Evolutionary conservation across 257 asterid species (phyloP).

Genomic region (Solanum rostratum): DNA sequence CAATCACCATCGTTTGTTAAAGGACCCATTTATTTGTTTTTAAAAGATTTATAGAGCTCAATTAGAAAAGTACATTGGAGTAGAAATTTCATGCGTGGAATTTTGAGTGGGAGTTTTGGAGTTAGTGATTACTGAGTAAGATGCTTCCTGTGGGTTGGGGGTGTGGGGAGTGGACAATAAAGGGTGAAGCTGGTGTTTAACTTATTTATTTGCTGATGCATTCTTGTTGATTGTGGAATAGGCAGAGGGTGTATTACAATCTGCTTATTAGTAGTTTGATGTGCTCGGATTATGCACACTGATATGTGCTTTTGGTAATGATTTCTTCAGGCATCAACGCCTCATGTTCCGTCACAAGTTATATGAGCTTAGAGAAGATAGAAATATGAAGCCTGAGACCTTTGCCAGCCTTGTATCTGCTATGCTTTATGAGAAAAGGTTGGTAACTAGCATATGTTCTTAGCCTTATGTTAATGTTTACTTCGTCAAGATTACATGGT

Average conservation of each 20-base stretch:
- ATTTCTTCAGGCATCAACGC: conserved; percentile 53
- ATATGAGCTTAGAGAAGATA: conserved; percentile 87
- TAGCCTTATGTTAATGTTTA: neutral
- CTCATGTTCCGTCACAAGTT: conserved; percentile 89
- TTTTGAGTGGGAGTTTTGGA: neutral
- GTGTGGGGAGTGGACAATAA: neutral
- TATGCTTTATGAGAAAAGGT: conserved; percentile 84
- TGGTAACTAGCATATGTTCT: neutral
- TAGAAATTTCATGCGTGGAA: neutral
- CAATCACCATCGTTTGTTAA: neutral
- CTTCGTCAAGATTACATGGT: neutral
- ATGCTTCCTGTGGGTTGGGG: neutral
- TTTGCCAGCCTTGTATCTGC: conserved; percentile 97
- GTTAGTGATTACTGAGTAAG: neutral
- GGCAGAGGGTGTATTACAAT: neutral
- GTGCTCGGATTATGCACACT: neutral
- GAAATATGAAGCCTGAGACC: conserved; percentile 97
- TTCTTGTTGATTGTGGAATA: neutral
- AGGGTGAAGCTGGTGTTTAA: neutral
- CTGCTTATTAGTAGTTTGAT: neutral
- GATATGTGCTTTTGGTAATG: conserved; percentile 3
- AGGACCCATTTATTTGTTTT: neutral
- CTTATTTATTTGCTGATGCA: neutral
- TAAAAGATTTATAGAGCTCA: neutral
- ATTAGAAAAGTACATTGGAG: neutral